These are phyloP conservation scores for Gliomastix tumulicola DNA, from an alignment of 2,329 filamentous ascomycete species.

Conservation along the genomic window DNA sequence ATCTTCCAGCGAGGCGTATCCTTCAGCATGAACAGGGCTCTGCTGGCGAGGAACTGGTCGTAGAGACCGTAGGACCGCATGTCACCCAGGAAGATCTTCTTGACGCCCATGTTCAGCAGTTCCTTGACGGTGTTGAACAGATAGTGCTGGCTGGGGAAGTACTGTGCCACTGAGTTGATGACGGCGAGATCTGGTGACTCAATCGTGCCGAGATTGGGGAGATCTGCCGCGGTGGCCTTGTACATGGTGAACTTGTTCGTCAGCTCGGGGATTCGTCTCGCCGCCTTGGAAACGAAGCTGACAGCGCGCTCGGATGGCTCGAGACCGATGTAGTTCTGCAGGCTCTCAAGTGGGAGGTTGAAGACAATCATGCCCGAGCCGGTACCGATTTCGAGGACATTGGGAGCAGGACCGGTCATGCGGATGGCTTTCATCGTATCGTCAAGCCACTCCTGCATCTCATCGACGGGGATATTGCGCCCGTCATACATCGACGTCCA, in stretches of 20 bases:
- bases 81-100: slow-evolving; percentile 10
- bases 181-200: slow-evolving; percentile 10
- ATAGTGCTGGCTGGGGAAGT: slow-evolving; percentile 5
- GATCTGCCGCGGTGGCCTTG: slow-evolving; percentile 12
- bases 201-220: slow-evolving; percentile 1
- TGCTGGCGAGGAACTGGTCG: neutral
- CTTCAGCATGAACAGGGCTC: slow-evolving; percentile 1
- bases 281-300: slow-evolving; percentile 9
- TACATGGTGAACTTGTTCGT: slow-evolving; percentile 7
- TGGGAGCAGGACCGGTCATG: slow-evolving; percentile 5
- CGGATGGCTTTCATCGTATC: slow-evolving; percentile 13
- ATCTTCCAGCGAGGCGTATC: neutral
- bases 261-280: slow-evolving; percentile 5
- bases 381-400: slow-evolving; percentile 20
- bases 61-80: slow-evolving; percentile 8
- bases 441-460: slow-evolving; percentile 23
- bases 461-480: slow-evolving; percentile 11
- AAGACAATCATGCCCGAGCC: slow-evolving; percentile 23
- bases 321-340: slow-evolving; percentile 17
- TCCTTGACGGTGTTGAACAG: slow-evolving; percentile 2
- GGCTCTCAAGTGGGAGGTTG: slow-evolving; percentile 8
- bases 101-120: slow-evolving; percentile 2
- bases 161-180: slow-evolving; percentile 7
- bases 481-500: slow-evolving; percentile 25
- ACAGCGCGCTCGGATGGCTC: slow-evolving; percentile 15